These are phyloP conservation scores for Diaporthe helianthi DNA, from an alignment of 2,329 filamentous ascomycete species.

Conservation along the genomic window DNA sequence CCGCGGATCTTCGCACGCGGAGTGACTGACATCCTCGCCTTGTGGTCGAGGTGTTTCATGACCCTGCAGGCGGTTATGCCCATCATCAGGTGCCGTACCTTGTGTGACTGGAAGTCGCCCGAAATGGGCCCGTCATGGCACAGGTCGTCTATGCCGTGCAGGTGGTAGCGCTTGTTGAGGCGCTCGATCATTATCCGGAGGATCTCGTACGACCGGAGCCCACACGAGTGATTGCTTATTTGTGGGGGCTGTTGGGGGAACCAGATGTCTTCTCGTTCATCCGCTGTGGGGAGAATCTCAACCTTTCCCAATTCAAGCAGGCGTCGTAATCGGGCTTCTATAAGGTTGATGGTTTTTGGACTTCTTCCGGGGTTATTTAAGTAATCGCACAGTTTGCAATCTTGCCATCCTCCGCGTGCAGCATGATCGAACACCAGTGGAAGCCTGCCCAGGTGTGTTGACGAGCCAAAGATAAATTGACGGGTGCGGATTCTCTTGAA, in stretches of 20 bases:
- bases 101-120: constrained; percentile 6
- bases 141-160: not conserved
- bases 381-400: not conserved
- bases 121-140: constrained; percentile 2
- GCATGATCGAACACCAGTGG: not conserved
- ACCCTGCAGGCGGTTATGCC: not conserved
- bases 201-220: not conserved
- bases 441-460: not conserved
- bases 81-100: constrained; percentile 18
- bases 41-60: constrained; percentile 16
- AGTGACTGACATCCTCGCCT: not conserved
- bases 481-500: not conserved
- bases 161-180: constrained; percentile 3
- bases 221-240: not conserved
- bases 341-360: not conserved
- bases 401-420: not conserved
- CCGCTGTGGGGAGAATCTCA: not conserved
- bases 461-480: not conserved
- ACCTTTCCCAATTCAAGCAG: not conserved
- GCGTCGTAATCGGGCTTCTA: not conserved
- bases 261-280: not conserved
- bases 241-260: not conserved
- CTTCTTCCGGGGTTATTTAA: not conserved
- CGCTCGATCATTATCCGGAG: not conserved
- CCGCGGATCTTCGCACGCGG: not conserved